Evolutionary conservation across 306 rosid genomes (phyloP), one percentile per base, ranked within the genome.

Genomic region (Fagus crenata): DNA sequence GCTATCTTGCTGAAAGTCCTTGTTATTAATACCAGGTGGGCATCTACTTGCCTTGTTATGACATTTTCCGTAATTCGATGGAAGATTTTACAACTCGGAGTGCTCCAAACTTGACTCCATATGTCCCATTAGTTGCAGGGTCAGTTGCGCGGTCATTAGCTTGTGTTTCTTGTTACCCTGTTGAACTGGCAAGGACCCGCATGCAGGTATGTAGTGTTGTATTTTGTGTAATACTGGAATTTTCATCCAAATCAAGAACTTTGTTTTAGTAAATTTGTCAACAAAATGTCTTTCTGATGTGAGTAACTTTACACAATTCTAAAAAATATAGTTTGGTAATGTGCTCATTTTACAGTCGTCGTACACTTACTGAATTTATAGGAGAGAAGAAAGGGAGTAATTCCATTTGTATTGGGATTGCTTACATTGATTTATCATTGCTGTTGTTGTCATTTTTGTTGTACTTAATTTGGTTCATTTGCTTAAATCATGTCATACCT

Each of bases 11-110:
- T 84, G 32, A 86, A 79, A 74, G 53, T 69, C 46, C 59, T 76
- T 55, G 33, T 49, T 71, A 81, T 74, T 53, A 2, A 15, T 68
- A 75, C 60, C 86, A 95, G 99, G 97, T 95, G 75, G 99, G 97
- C 74, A 95, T 95, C 77, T 95, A 95, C 85, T 84, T 95, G 97
- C 99, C 99, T 75, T 90, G 93, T 80, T 95, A 95, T 84, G 99
- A 95, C 69, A 73, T 92, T 72, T 90, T 95, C 78, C 97, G 92
- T 82, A 88, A 86, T 80, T 40, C 59, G 71, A 86, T 95, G 96
- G 96, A 92, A 84, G 92, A 89, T 49, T 86, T 85, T 77, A 83
- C 92, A 0, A 59, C 85, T 64, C 82, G 68, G 63, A 90, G 87
- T 82, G 85, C 93, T 77, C 93, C 97, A 72, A 73, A n/a, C 64